Percentiles rank a stretch among this genome's conserved stretches.
phyloP scores from a whole-genome alignment of 495 filamentous ascomycete species.

The Mycothermus thermophilus region DNA sequence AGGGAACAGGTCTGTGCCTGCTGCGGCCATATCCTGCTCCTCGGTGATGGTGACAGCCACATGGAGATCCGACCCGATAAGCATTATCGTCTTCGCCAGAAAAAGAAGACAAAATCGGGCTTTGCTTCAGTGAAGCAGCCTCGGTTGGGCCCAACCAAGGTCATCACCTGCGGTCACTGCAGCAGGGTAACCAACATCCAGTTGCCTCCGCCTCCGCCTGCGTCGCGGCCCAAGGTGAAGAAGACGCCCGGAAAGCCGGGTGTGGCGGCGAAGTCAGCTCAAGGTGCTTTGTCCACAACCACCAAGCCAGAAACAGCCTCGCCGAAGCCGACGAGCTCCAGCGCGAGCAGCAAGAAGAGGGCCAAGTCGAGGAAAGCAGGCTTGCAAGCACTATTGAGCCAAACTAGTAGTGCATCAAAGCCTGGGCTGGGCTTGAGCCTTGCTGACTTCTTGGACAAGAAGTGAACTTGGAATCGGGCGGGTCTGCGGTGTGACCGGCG shows the following conservation, averaged over 20 bases:
- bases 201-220: constrained; percentile 16
- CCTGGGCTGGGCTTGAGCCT: constrained; percentile 35
- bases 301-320: constrained; percentile 1
- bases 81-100: too few relatives aligned
- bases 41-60: constrained; percentile 29
- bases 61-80: too few relatives aligned
- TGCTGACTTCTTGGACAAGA: constrained; percentile 39
- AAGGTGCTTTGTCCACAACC: background rate
- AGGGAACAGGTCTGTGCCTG: constrained; percentile 34
- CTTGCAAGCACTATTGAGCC: constrained; percentile 37
- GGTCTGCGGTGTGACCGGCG: background rate
- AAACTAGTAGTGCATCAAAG: constrained; percentile 21
- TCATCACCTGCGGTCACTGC: constrained; percentile 34
- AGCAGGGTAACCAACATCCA: constrained; percentile 24
- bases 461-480: background rate
- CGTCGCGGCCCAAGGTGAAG: constrained; percentile 16
- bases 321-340: constrained; percentile 20
- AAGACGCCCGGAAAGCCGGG: background rate
- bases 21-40: constrained; percentile 40
- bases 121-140: constrained; percentile 1
- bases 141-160: constrained; percentile 18
- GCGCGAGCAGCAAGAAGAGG: constrained; percentile 39
- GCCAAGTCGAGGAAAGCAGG: constrained; percentile 41
- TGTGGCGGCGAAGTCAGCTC: background rate
- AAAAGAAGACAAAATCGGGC: constrained; percentile 4